These are phyloP conservation scores for Crithidia mellificae DNA, from an alignment of 208 protist species.

Conservation along the genomic window DNA sequence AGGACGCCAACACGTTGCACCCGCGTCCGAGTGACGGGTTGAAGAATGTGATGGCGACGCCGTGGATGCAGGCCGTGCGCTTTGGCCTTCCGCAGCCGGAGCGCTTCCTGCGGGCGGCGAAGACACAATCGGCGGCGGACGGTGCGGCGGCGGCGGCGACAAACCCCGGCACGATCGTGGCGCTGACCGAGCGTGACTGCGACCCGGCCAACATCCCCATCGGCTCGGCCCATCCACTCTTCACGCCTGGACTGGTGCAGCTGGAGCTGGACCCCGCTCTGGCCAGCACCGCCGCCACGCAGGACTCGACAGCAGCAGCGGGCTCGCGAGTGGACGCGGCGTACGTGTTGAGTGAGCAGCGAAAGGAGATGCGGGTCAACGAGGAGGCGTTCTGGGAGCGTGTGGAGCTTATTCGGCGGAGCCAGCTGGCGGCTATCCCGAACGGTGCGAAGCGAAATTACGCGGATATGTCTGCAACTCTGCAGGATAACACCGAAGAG, in stretches of 20 bases:
- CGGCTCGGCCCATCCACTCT: constrained; percentile 70
- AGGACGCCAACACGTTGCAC: constrained; percentile 69
- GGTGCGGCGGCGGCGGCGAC: too few species aligned
- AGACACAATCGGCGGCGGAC: too few species aligned
- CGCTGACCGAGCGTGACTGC: constrained; percentile 49
- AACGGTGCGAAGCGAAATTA: constrained; percentile 69
- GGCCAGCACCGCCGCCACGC: neutral
- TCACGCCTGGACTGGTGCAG: constrained; percentile 66
- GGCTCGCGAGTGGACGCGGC: constrained; percentile 40
- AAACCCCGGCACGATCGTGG: constrained; percentile 20
- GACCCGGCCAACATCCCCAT: constrained; percentile 62
- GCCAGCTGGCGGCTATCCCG: constrained; percentile 66
- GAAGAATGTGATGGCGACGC: constrained; percentile 57
- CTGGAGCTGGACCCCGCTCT: constrained; percentile 44
- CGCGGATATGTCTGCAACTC: constrained; percentile 49
- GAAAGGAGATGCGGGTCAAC: constrained; percentile 73
- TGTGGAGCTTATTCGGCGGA: constrained; percentile 83
- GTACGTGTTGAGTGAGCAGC: constrained; percentile 59
- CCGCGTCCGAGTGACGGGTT: constrained; percentile 62
- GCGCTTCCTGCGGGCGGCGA: constrained; percentile 14
- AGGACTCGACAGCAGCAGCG: neutral
- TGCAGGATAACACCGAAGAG: constrained; percentile 63
- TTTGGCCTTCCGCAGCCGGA: constrained; percentile 49
- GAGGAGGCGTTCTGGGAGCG: constrained; percentile 86
- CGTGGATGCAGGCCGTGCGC: constrained; percentile 81